Percentiles rank a stretch among this genome's conserved stretches.
Evolutionary conservation across 257 asterid genomes (phyloP).

Genomic region (Anisodus tanguticus): DNA sequence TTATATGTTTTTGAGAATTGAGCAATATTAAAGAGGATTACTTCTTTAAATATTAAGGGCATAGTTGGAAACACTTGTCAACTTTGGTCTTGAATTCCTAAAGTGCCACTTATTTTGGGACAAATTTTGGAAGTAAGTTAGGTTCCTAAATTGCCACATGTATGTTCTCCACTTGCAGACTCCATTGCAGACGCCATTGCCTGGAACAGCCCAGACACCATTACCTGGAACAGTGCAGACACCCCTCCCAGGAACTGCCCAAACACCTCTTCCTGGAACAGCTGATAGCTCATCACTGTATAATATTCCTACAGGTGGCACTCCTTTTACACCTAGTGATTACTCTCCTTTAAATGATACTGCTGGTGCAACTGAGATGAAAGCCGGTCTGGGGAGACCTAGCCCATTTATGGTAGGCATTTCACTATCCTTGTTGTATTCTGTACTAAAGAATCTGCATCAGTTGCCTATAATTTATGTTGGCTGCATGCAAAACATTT

Average conservation of each 20-base stretch:
- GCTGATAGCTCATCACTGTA: constrained; percentile 69
- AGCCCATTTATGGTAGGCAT: constrained; percentile 71
- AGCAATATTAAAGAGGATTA: too few relatives aligned
- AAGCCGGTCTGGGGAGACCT: constrained; percentile 72
- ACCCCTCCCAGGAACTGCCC: constrained; percentile 72
- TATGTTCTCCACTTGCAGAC: constrained; percentile 59
- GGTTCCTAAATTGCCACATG: neutral
- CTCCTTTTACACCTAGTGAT: constrained; percentile 82
- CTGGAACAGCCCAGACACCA: constrained; percentile 78
- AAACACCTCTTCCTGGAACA: constrained; percentile 76
- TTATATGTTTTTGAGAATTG: too few relatives aligned
- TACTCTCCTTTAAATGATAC: constrained; percentile 56
- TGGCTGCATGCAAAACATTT: neutral
- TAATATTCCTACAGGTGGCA: constrained; percentile 82
- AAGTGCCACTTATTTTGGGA: too few relatives aligned
- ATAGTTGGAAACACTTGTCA: too few relatives aligned
- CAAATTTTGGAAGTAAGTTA: neutral
- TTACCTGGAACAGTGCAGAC: constrained; percentile 78
- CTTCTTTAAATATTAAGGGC: too few relatives aligned
- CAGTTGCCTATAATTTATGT: neutral
- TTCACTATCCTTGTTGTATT: constrained; percentile 7
- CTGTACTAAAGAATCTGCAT: neutral
- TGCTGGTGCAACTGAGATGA: constrained; percentile 57
- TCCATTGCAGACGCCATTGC: constrained; percentile 81
- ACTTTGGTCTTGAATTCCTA: too few relatives aligned